Evolutionary conservation across 139 green algal genomes (phyloP).

Genomic region (Penium margaritaceum): DNA sequence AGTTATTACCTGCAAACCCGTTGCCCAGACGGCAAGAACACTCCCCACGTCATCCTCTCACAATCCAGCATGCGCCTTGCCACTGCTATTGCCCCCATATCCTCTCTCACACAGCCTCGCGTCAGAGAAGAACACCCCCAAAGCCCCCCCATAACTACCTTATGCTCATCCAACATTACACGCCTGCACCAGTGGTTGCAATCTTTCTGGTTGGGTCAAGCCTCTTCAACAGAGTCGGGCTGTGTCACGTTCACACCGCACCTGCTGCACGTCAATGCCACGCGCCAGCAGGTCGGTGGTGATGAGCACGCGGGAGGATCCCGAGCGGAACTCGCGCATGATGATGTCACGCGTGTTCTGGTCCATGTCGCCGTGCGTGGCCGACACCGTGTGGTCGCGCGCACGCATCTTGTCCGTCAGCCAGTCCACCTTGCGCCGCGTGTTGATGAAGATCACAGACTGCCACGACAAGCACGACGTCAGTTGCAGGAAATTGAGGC

Average conservation of each 20-base stretch:
- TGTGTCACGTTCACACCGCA: not conserved
- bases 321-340: constrained; percentile 99
- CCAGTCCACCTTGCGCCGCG: constrained; percentile 98
- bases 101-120: no score
- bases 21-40: no score
- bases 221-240: not conserved
- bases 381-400: constrained; percentile 96
- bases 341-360: constrained; percentile 99
- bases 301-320: constrained; percentile 97
- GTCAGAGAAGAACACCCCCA: not conserved
- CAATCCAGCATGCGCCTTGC: no score
- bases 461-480: no score
- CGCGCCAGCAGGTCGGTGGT: constrained; percentile 98
- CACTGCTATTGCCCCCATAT: no score
- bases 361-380: constrained; percentile 99
- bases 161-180: no score
- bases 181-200: no score
- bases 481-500: no score
- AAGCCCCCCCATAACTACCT: no score
- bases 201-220: no score
- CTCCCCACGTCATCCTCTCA: no score
- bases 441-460: constrained; percentile 99
- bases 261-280: constrained; percentile 95
- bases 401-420: constrained; percentile 98
- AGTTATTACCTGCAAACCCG: no score